A percentile compares a stretch with the other conserved stretches of the same genome.
Evolutionary conservation across 495 filamentous ascomycete species (phyloP).

Genomic region (Aspergillus kassunensis): DNA sequence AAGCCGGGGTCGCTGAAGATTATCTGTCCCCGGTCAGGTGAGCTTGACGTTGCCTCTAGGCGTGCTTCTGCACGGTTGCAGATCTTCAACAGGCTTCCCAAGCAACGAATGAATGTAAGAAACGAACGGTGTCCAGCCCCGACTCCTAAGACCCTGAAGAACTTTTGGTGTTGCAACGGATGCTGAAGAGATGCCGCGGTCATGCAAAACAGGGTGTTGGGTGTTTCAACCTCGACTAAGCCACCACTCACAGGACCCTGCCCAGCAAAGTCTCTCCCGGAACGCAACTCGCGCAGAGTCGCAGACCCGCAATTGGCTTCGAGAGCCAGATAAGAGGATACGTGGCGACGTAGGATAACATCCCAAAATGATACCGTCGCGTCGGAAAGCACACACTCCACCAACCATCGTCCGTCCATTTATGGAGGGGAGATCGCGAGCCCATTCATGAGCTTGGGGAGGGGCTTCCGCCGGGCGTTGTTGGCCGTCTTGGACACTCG

Average conservation of each 20-base stretch:
- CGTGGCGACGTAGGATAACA: constrained; percentile 11
- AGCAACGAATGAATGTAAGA: not conserved
- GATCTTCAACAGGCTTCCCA: not conserved
- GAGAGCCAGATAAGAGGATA: constrained; percentile 12
- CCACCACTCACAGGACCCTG: not conserved
- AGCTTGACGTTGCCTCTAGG: not conserved
- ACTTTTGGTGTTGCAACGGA: constrained; percentile 4
- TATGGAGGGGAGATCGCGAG: constrained; percentile 45
- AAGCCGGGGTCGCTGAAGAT: no score
- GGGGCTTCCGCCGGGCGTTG: constrained; percentile 65
- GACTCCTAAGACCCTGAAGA: not conserved
- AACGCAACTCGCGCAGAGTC: constrained; percentile 6
- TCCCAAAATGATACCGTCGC: constrained; percentile 10
- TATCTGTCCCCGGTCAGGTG: no score
- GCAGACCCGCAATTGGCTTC: constrained; percentile 7
- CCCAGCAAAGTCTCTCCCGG: not conserved
- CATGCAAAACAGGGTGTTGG: not conserved
- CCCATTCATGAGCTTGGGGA: constrained; percentile 64
- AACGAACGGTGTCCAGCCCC: constrained; percentile 5
- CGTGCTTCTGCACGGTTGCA: not conserved
- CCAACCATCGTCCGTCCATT: constrained; percentile 11
- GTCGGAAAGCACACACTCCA: constrained; percentile 16
- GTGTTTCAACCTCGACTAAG: constrained; percentile 9
- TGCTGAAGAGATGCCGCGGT: not conserved
- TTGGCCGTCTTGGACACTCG: constrained; percentile 57